Evolutionary conservation across 805 yeast genomes (phyloP), one percentile per base, ranked within the genome.

Genomic region (Saccharomycopsis sp.): DNA sequence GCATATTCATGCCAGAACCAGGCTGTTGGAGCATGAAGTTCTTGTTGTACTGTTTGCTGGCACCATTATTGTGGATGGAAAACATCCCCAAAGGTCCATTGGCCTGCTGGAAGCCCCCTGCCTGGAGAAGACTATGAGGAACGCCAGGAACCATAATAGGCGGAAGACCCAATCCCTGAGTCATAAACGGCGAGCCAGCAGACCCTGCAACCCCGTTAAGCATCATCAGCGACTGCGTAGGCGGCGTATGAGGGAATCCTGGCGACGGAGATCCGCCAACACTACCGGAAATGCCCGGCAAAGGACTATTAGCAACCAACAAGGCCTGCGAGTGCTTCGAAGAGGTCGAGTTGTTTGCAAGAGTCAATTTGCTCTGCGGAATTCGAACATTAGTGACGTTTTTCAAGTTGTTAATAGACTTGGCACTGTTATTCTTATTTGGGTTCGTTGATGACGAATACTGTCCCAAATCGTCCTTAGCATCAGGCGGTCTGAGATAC

Each of bases 401-500:
- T 35, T 61, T 61, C 14, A 61, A 56, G 41, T 61, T 61, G 34
- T 53, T 56, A n/a, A 61, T 58, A 15, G 52, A 52, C 53, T 61
- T 61, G 17, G 62, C 58, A 49, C 52, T 55, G 44, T 38, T 1
- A 35, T 53, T 12, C 47, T 47, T 52, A 47, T 59, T 59, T 20
- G 63, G 62, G 29, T 61, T 56, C 9, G 54, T 47, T 1, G 59
- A 47, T 7, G 60, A 49, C 8, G 60, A 56, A 42, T 58, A 61
- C 35, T 61, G 63, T 59, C 91, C 96, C 58, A 87, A 79, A 67
- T 93, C 97, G 68, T 91, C 97, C 58, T 85, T 84, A 50, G 84
- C 83, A 63, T 84, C 83, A 42, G 85, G 82, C 0, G 89, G 87
- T 61, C 93, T 81, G 62, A 85, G 72, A 70, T 89, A 93, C 7